phyloP scores from a whole-genome alignment of 2,329 filamentous ascomycete genomes.

The Penicillium sp. region DNA sequence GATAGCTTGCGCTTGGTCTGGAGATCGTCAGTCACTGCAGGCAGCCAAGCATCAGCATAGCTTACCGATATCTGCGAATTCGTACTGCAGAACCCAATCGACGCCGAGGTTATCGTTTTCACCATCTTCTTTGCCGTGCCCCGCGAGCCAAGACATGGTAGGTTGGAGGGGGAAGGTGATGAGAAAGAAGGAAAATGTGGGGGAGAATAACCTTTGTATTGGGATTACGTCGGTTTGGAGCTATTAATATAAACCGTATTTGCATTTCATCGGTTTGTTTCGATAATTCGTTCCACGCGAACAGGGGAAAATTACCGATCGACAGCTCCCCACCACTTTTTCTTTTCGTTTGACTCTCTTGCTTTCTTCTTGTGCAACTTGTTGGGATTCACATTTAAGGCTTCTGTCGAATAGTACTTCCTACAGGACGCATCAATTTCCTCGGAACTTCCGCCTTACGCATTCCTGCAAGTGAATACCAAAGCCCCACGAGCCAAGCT shows the following conservation, averaged over 20 bases:
- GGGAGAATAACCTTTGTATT: conserved; percentile 5
- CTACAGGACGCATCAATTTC: neutral
- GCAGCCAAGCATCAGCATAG: neutral
- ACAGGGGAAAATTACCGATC: neutral
- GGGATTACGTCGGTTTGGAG: neutral
- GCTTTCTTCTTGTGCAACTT: neutral
- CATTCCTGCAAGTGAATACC: neutral
- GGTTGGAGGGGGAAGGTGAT: neutral
- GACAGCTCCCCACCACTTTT: neutral
- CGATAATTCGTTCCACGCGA: neutral
- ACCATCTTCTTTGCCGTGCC: conserved; percentile 19
- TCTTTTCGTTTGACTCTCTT: neutral
- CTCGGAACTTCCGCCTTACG: neutral
- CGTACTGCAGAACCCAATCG: conserved; percentile 85
- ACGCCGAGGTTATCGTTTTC: conserved; percentile 66
- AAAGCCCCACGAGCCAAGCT: conserved; percentile 25
- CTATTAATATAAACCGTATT: neutral
- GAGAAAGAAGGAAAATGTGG: conserved; percentile 4
- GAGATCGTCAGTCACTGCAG: conserved; percentile 14
- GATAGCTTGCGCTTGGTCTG: conserved; percentile 70
- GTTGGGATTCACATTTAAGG: too few species aligned
- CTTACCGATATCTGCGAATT: conserved; percentile 68
- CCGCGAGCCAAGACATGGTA: conserved; percentile 31
- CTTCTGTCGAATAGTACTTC: too few species aligned
- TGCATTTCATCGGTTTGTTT: neutral